Evolutionary conservation across 192 early-diverging fungal genomes (phyloP), one percentile per base, ranked within the genome.

Genomic region (Tieghemiomyces parasiticus): DNA sequence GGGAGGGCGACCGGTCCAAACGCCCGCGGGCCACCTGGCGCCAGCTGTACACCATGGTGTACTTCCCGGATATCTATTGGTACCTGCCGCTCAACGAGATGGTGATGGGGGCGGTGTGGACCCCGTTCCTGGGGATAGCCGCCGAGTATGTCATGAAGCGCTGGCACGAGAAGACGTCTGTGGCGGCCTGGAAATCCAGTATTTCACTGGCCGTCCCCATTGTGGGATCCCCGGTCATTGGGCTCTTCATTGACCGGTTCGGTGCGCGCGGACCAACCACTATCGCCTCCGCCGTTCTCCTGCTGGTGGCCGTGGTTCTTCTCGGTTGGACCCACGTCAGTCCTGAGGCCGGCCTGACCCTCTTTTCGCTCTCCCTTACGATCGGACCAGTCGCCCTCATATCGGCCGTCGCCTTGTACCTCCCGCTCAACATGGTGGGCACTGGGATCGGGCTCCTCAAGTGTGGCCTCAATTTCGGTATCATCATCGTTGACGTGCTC

Each of bases 161-260:
- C 35, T 76, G 69, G 71, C 63, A 67, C 16, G 68, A 76, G 45
- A 58, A 68, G 50, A 64, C 63, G 12, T 64, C 66, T 0, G 46
- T 73, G 49, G 70, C 74, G 4, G 72, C 71, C 53, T 69, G 67
- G 56, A 55, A 70, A 28, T 73, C 72, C 47, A 75, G 74, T 35
- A 73, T 75, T 14, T 66, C 75, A 20, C 72, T 79, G 38, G 64
- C 71, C 10, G 72, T 80, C 47, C 81, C 81, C 12, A 79, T 81
- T 54, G 67, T 74, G 22, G 70, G 74, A 24, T 74, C 80, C 13
- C 67, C 78, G 19, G 6, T 68, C 10, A 52, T 79, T n/a, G 81
- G 81, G 35, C 61, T 79, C 26, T 58, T 78, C 31, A 78, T 83
- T 64, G 78, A 83, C 56, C 70, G 65, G 12, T 63, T 75, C 30